These are phyloP conservation scores for Sporothrix euskadiensis DNA, from an alignment of 2,329 filamentous ascomycete species.

Conservation along the genomic window DNA sequence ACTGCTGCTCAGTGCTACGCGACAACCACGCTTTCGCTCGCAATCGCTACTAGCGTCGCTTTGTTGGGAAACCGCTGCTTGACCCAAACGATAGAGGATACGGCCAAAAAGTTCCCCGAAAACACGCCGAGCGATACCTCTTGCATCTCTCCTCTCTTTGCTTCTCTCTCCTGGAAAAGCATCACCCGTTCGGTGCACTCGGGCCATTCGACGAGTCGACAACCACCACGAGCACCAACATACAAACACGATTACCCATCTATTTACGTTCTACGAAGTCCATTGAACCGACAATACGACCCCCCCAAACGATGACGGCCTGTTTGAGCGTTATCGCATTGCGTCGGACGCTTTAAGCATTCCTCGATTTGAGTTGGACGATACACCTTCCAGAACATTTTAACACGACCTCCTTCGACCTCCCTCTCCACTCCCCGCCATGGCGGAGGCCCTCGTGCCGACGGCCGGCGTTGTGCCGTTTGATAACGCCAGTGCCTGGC, in stretches of 20 bases:
- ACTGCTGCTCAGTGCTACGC: neutral
- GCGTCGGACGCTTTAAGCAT: conserved; percentile 17
- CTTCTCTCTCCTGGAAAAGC: neutral
- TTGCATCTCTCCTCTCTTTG: too few relatives aligned
- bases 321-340: conserved; percentile 20
- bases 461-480: conserved; percentile 36
- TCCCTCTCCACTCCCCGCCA: conserved; percentile 23
- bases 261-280: neutral
- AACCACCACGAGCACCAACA: neutral
- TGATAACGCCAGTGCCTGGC: conserved; percentile 50
- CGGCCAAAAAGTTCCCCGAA: neutral
- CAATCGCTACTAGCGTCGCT: conserved; percentile 18
- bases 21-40: conserved; percentile 12
- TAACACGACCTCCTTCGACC: neutral
- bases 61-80: conserved; percentile 2
- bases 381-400: neutral
- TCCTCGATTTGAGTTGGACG: neutral
- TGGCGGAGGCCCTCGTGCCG: conserved; percentile 35
- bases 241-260: neutral
- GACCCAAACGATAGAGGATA: neutral
- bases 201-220: neutral
- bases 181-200: neutral
- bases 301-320: conserved; percentile 21
- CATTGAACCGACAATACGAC: neutral
- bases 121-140: conserved; percentile 6